Evolutionary conservation across 148 eudicot species (phyloP), one percentile per base, ranked within the genome.

Genomic region (Cornus kousa): DNA sequence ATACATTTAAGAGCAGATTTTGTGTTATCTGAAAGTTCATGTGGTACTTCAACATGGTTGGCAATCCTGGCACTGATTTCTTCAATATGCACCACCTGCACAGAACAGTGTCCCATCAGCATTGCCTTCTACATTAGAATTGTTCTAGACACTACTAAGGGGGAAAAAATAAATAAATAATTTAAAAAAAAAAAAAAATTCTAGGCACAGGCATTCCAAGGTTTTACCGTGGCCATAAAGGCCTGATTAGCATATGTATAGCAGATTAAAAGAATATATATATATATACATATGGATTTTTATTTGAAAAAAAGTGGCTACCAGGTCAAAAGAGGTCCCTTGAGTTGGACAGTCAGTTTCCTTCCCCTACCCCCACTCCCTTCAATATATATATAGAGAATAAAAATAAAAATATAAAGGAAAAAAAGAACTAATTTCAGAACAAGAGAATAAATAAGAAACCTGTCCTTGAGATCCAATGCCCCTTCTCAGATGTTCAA

Each of bases 381-480:
- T 43, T 6, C 48, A 43, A 43, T 43, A 43, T 4, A 39, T 39
- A 4, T 4, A 39, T 7, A 39, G 0, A 39, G 7, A 39, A 7
- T 39, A 43, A 43, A 9, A 22, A 31, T 37, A 70, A 48, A 11
- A 12, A 60, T 28, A 62, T 7, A 62, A 62, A 62, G 20, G 1
- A n/a, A 3, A 55, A 24, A 5, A 40, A 31, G 9, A 69, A 74
- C 28, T 40, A 57, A 80, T 9, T 35, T 69, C 22, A 50, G 24
- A 71, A 22, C 7, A 1, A 68, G 59, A 70, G 23, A 24, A 31
- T 72, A 23, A 74, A 68, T 62, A 23, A 85, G 39, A 43, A 84
- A 95, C 98, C 98, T 93, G 99, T 85, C 95, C 99, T 35, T 73
- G 75, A 77, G 94, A 86, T 69, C 98, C 99, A 70, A 93, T 70